Evolutionary conservation across 1,284 basidiomycete species (phyloP), one percentile per base, ranked within the genome.

Genomic region (Amylostereum areolatum): DNA sequence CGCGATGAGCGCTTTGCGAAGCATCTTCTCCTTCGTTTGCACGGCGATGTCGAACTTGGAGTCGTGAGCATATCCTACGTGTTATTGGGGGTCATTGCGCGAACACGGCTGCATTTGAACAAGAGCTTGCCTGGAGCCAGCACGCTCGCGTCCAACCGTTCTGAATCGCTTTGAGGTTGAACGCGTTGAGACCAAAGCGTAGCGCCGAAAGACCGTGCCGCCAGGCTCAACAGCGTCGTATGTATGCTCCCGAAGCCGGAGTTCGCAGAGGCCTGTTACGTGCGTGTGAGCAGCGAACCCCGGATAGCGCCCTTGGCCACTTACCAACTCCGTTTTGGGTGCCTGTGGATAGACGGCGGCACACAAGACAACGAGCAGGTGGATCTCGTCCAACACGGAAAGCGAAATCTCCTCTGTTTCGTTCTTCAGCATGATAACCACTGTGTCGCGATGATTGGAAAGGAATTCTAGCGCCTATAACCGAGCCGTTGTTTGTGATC

Each of bases 211-310:
- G 81, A 86, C 55, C 79, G 77, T 24, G 92, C 84, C 0, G 91
- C 85, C 1, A 97, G 71, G 7, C 77, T 75, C 10, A 96, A 72
- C 18, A 96, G 80, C 0, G 92, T 85, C 3, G 81, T 74, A 62
- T 98, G 94, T 52, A 96, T 78, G 0, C 83, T 80, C 3, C 92
- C 92, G 61, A 92, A 93, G 4, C 87, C 84, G 2, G 84, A 79
- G 63, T 83, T 78, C 48, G 77, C 74, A 57, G 81, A 75, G n/a
- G n/a, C n/a, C n/a, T n/a, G n/a, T n/a, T n/a, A n/a, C n/a, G n/a
- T n/a, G n/a, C n/a, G n/a, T n/a, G n/a, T n/a, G n/a, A n/a, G n/a
- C n/a, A n/a, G n/a, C n/a, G n/a, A n/a, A n/a, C n/a, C n/a, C n/a
- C n/a, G n/a, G n/a, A n/a, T n/a, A n/a, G n/a, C n/a, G n/a, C n/a